Percentiles rank a stretch among this genome's conserved stretches.
Evolutionary conservation across 441 rosid genomes (phyloP).

Genomic region (Manihot esculenta): DNA sequence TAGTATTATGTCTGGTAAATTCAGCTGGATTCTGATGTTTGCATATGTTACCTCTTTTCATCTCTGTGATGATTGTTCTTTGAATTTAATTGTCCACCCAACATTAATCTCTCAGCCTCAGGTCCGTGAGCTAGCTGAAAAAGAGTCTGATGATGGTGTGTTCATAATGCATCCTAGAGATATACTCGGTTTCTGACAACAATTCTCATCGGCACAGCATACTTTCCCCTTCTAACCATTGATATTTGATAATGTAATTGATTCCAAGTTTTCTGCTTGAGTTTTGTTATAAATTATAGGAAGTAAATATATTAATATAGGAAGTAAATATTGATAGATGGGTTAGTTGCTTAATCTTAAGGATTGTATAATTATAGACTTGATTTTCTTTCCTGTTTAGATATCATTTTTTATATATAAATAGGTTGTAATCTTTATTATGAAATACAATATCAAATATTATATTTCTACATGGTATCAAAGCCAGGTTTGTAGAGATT

Average conservation of each 20-base stretch:
- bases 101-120: conserved; percentile 50
- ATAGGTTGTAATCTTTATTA: too few relatives aligned
- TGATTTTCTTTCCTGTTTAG: too few relatives aligned
- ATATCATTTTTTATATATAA: too few relatives aligned
- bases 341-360: too few relatives aligned
- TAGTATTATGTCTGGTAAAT: not conserved
- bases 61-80: not conserved
- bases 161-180: conserved; percentile 94
- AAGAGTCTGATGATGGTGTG: conserved; percentile 93
- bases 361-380: too few relatives aligned
- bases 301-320: too few relatives aligned
- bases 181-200: conserved; percentile 96
- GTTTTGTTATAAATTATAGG: too few relatives aligned
- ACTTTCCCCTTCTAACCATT: too few relatives aligned
- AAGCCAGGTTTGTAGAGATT: too few relatives aligned
- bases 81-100: conserved; percentile 28
- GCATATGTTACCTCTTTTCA: not conserved
- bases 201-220: conserved; percentile 99
- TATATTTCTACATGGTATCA: too few relatives aligned
- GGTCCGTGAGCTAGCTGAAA: conserved; percentile 97
- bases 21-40: not conserved
- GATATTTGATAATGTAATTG: conserved; percentile 20
- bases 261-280: conserved; percentile 27
- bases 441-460: too few relatives aligned
- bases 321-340: too few relatives aligned